phyloP scores from a whole-genome alignment of 495 filamentous ascomycete species.

The Staphylotrichum tortipilum region DNA sequence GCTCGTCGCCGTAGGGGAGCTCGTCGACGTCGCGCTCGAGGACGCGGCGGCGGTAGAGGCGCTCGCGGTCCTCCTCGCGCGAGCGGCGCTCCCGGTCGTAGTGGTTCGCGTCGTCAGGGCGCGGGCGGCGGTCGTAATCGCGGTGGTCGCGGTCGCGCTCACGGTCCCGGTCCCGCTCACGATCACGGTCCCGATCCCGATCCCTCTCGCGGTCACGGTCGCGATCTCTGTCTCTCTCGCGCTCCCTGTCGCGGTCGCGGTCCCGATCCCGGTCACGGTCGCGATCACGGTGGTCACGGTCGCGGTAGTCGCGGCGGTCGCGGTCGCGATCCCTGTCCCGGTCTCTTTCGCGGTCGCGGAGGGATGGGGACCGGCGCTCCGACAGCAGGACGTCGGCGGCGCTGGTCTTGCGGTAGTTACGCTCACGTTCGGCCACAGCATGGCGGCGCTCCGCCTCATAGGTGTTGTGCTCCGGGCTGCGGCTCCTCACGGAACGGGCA shows the following conservation, averaged over 20 bases:
- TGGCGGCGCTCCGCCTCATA: slow-evolving; percentile 85
- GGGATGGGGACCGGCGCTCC: slow-evolving; percentile 37
- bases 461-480: slow-evolving; percentile 71
- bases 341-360: slow-evolving; percentile 50
- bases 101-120: slow-evolving; percentile 44
- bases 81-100: slow-evolving; percentile 65
- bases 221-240: slow-evolving; percentile 31
- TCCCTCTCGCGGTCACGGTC: slow-evolving; percentile 25
- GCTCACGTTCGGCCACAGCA: slow-evolving; percentile 77
- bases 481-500: slow-evolving; percentile 37
- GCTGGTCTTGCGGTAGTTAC: slow-evolving; percentile 72
- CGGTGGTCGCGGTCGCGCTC: slow-evolving; percentile 31
- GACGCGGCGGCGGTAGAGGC: slow-evolving; percentile 72
- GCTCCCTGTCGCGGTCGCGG: slow-evolving; percentile 33
- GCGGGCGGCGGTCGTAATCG: slow-evolving; percentile 31
- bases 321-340: slow-evolving; percentile 42
- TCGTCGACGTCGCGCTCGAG: slow-evolving; percentile 71
- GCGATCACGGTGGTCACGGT: slow-evolving; percentile 23
- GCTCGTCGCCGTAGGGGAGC: slow-evolving; percentile 80
- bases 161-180: slow-evolving; percentile 12
- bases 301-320: slow-evolving; percentile 23
- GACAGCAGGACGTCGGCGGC: slow-evolving; percentile 53
- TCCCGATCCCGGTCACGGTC: slow-evolving; percentile 31
- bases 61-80: slow-evolving; percentile 77
- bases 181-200: slow-evolving; percentile 28